Base-by-base conservation (phyloP, 169 alveolate genomes). In the Perkinsus chesapeaki region DNA sequence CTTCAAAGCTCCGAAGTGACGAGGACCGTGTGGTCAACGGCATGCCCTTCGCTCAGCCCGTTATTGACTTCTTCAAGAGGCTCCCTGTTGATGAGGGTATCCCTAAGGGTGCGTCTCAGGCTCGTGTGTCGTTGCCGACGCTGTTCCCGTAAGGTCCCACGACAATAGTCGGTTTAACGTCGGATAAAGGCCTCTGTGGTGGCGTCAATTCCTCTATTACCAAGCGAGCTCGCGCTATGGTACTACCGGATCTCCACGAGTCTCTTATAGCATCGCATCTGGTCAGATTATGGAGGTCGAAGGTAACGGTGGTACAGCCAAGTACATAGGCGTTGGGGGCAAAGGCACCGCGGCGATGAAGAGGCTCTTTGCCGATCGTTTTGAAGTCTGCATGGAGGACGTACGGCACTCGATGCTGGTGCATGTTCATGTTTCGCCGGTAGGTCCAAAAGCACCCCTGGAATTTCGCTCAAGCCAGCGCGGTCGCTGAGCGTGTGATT, bases 1-100 rank as follows among this genome's bases (percentile, higher is more conserved):
- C 99, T n/a, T 96, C 99, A 31, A 98, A 98, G 93, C 97, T 98
- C 95, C 98, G 96, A 93, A 97, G 97, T 48, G 99, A 98, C 92
- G 98, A 97, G 82, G 94, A 96, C 48, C 94, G 98, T 34, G 93
- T 97, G 43, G 97, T 96, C 92, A 73, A 94, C 31, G 97, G 97
- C 19, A 39, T 95, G 31, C 97, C 96, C 72, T 96, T 95, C 91
- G 93, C 97, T n/a, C 47, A 39, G 39, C 97, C 97, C 0, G 92
- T 95, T 3, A 38, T 38, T 34, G 91, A 73, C 39, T 73, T 73
- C 39, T 31, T 38, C 39, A 73, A 73, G 23, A 38, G 39, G 39
- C 47, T 73, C 23, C 47, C 91, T 7, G 91, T 38, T 3, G 91
- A 38, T 19, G 47, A 73, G 91, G 47, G 91, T 39, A 23, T 7